phyloP scores from a whole-genome alignment of 2,329 filamentous ascomycete genomes.

The Hyphodiscus sp. region DNA sequence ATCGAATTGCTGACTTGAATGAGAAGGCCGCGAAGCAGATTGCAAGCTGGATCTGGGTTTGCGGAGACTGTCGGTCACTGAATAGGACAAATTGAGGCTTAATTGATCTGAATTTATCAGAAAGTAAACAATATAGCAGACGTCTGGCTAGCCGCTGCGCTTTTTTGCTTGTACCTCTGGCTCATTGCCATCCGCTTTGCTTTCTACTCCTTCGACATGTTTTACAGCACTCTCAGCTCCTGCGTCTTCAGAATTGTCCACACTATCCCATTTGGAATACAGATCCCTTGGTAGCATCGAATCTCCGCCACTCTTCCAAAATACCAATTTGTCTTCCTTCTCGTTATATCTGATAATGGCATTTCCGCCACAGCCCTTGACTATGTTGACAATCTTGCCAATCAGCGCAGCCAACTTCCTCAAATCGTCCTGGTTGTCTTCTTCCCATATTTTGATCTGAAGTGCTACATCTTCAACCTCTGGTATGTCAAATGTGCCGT shows the following conservation, averaged over 20 bases:
- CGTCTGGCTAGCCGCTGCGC: too few species aligned
- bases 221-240: not conserved
- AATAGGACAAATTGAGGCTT: too few species aligned
- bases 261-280: slow-evolving; percentile 25
- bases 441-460: slow-evolving; percentile 33
- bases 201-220: not conserved
- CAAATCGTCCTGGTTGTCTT: slow-evolving; percentile 28
- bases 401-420: slow-evolving; percentile 31
- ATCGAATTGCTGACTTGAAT: too few species aligned
- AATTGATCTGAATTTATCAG: too few species aligned
- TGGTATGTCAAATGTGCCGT: slow-evolving; percentile 31
- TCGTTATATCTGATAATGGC: slow-evolving; percentile 23
- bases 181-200: not conserved
- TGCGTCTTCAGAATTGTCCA: not conserved
- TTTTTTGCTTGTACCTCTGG: too few species aligned
- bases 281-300: slow-evolving; percentile 29
- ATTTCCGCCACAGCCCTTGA: slow-evolving; percentile 25
- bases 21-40: too few species aligned
- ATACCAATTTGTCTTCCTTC: slow-evolving; percentile 20
- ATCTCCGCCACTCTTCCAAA: slow-evolving; percentile 18
- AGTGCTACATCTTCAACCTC: slow-evolving; percentile 32
- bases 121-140: too few species aligned
- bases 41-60: too few species aligned
- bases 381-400: slow-evolving; percentile 17
- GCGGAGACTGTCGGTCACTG: too few species aligned